Evolutionary conservation across 768 basidiomycete species (phyloP), one percentile per base, ranked within the genome.

Genomic region (Suillus brevipes): DNA sequence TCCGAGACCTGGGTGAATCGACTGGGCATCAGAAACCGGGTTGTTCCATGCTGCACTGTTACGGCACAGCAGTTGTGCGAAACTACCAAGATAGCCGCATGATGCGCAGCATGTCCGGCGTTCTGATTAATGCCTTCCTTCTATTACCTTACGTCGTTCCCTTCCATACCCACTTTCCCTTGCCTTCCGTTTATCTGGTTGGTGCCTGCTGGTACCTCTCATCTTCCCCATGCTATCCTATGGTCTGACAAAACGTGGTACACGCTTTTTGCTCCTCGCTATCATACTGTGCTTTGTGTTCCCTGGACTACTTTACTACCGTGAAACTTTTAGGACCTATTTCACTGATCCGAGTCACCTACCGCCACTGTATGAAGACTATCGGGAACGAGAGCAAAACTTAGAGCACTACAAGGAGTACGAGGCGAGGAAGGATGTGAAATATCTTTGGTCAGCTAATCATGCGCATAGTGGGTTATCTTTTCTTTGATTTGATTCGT

Each of bases 381-480:
- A 76, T 59, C 76, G 76, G 40, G 70, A 70, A 59, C 74, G 74
- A 9, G 85, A 86, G 66, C 72, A 76, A 4, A 64, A 63, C 2
- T 67, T 86, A 1, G 75, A 79, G 0, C 84, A 86, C 62, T 82
- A 84, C 65, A 67, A 76, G 37, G 62, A 67, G 3, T 74, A 81
- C 12, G 74, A 81, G 23, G 58, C 9, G 45, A 79, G 77, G 2
- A 62, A 64, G 23, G 65, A 71, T 25, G 71, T 77, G 18, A 80
- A 78, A 64, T 87, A 82, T 66, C 69, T 87, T 10, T 83, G 79
- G 70, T 70, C 83, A 37, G 79, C 82, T 4, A 85, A 84, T 63
- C 83, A 86, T 68, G 79, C 72, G 0, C 72, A 74, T 61, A 72
- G 83, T 81, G 56, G 65, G 80, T 71, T 0, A n/a, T 23, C 20